Evolutionary conservation across 176 grass and related monocot species (phyloP).

Genomic region (Musa acuminata): DNA sequence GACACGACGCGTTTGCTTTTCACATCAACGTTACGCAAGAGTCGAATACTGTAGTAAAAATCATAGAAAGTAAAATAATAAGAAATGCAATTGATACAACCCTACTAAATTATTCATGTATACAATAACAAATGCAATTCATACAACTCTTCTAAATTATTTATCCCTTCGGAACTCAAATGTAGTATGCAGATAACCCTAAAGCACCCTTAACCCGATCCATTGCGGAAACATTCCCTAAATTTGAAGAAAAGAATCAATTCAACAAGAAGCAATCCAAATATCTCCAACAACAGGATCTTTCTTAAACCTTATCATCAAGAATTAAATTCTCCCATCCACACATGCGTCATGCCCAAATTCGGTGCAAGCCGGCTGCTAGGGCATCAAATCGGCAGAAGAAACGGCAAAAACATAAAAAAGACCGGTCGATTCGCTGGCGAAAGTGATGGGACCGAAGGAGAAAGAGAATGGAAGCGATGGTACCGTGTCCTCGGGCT

Average conservation of each 20-base stretch:
- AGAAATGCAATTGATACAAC: not conserved
- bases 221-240: not conserved
- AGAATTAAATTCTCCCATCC: not conserved
- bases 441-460: slow-evolving; percentile 23
- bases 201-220: not conserved
- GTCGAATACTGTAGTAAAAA: not conserved
- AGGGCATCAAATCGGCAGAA: not conserved
- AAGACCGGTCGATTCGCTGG: not conserved
- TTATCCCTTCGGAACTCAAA: too few species aligned
- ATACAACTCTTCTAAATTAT: too few species aligned
- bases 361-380: not conserved
- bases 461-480: not conserved
- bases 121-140: not conserved
- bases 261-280: not conserved
- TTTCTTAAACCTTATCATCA: not conserved
- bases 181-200: not conserved
- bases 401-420: not conserved
- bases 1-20: not conserved
- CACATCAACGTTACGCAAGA: not conserved
- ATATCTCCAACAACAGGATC: not conserved
- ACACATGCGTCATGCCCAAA: not conserved
- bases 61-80: not conserved
- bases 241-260: not conserved
- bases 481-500: slow-evolving; percentile 32
- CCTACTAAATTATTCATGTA: too few species aligned